Evolutionary conservation across 2,329 filamentous ascomycete genomes (phyloP), one percentile per base, ranked within the genome.

Genomic region (Rutstroemia sp.): DNA sequence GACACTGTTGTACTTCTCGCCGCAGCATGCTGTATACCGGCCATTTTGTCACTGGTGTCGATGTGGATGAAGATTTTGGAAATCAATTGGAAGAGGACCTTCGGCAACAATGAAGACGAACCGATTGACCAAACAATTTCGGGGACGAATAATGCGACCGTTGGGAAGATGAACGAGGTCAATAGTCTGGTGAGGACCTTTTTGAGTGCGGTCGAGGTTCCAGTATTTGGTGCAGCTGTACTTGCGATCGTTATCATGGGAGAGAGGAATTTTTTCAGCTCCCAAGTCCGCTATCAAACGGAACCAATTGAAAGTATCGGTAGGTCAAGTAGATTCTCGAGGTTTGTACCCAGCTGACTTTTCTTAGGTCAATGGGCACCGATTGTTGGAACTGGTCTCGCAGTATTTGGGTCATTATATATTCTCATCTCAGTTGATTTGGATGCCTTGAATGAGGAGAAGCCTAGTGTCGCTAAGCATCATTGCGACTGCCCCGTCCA

Each of bases 31-130:
- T 87, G 82, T 57, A 78, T 88, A 2, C 82, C 83, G 0, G 81
- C 83, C 1, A 77, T 87, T 9, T 69, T 87, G 0, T 83, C 80
- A 8, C 69, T 86, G 8, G 72, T 81, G 0, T 82, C 78, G 0
- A 86, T 82, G 69, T 82, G 79, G 78, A 79, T 81, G 60, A 85
- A 83, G 63, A 84, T 87, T 4, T 67, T 84, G 2, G 77, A 84
- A 58, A 76, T 78, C 50, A 85, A 85, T 57, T 84, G 80, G 80
- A 80, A 75, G 59, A 72, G 68, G 42, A 69, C 71, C 0, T 75
- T 74, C 40, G 72, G 72, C 1, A 62, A 69, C 19, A 62, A 67
- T 19, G 63, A 68, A 16, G 68, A 79, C 44, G 67, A 76, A 40
- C 30, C 30, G 30, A 4, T 34, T 4, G 30, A 34, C 12, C 36